Evolutionary conservation across 208 protist genomes (phyloP).

Genomic region (Leishmania gerbilli): DNA sequence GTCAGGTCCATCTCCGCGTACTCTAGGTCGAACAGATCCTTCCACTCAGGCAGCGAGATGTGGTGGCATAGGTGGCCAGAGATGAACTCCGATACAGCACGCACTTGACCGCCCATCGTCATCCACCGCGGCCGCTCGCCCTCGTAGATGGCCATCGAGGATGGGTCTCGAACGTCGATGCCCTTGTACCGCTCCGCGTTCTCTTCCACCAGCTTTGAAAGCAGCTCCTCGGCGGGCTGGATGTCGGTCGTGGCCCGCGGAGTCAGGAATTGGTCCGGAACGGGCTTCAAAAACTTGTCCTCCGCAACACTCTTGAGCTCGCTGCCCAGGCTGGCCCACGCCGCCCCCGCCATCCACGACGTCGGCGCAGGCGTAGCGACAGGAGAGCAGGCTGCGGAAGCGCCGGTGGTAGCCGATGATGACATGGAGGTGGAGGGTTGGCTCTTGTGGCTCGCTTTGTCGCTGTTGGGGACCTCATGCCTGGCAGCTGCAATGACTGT

Average conservation of each 20-base stretch:
- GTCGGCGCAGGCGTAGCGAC: conserved; percentile 15
- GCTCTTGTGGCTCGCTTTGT: not conserved
- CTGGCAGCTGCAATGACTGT: conserved; percentile 3
- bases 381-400: not conserved
- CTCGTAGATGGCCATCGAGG: conserved; percentile 85
- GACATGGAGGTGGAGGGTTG: not conserved
- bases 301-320: conserved; percentile 75
- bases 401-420: not conserved
- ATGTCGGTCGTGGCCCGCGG: conserved; percentile 81
- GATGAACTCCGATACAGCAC: conserved; percentile 87
- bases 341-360: conserved; percentile 82
- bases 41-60: conserved; percentile 84
- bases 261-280: conserved; percentile 73
- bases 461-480: not conserved
- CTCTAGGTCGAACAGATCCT: conserved; percentile 83
- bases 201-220: conserved; percentile 63
- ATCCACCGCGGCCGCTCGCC: conserved; percentile 80
- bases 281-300: conserved; percentile 74
- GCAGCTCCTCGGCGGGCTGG: conserved; percentile 61
- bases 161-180: conserved; percentile 83
- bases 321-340: conserved; percentile 80
- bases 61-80: conserved; percentile 90
- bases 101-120: conserved; percentile 82
- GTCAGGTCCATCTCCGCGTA: conserved; percentile 91
- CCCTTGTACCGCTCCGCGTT: conserved; percentile 75